Evolutionary conservation across 2,329 filamentous ascomycete species (phyloP).

Genomic region (Nemania diffusa): DNA sequence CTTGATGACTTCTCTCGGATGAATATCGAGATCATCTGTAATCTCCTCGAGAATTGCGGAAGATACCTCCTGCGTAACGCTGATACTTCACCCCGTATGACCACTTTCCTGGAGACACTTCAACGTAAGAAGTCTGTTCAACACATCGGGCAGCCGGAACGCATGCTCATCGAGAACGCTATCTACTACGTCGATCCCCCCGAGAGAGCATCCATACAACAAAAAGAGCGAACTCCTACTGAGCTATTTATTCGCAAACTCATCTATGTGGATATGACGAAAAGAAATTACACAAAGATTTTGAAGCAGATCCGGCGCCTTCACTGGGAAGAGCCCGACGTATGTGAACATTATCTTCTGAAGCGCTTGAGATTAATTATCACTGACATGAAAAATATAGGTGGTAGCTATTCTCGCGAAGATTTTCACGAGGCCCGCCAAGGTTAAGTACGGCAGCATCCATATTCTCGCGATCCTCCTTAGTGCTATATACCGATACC

Average conservation of each 20-base stretch:
- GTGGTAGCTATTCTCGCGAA: constrained; percentile 84
- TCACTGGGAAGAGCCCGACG: constrained; percentile 95
- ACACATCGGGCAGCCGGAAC: constrained; percentile 93
- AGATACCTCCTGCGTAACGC: constrained; percentile 92
- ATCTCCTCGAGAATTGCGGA: constrained; percentile 94
- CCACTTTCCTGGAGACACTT: constrained; percentile 90
- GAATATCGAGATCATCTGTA: constrained; percentile 99
- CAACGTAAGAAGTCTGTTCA: constrained; percentile 96
- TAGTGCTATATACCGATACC: constrained; percentile 88
- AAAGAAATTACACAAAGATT: constrained; percentile 92
- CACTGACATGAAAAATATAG: constrained; percentile 46
- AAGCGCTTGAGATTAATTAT: background rate
- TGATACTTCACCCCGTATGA: constrained; percentile 93
- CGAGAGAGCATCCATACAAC: constrained; percentile 90
- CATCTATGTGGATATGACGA: constrained; percentile 92
- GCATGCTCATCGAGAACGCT: constrained; percentile 98
- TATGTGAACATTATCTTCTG: constrained; percentile 49
- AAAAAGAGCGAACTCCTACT: constrained; percentile 94
- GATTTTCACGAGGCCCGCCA: constrained; percentile 94
- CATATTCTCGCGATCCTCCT: constrained; percentile 91
- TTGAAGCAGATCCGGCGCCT: constrained; percentile 94
- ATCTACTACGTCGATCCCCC: constrained; percentile 98
- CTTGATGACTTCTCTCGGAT: constrained; percentile 97
- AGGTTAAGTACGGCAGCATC: constrained; percentile 97
- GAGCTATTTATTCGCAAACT: constrained; percentile 94